Conservation (phyloP, 2,329 filamentous ascomycete species). For the Chaetomium olivaceum region DNA sequence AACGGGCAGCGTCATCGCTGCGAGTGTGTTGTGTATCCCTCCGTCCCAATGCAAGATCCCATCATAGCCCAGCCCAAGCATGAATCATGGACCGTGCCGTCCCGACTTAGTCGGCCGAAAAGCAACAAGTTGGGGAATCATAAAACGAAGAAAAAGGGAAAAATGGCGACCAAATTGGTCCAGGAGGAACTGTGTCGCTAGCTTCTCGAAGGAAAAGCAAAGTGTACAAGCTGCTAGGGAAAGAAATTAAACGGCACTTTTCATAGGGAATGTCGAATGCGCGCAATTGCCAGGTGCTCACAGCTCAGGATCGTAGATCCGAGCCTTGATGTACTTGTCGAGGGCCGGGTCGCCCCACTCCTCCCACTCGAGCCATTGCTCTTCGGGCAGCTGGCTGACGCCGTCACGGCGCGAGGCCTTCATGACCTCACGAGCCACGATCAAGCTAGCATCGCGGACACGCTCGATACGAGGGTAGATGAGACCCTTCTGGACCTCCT, state of each 20-base stretch:
- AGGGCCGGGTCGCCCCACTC: slow-evolving; percentile 67
- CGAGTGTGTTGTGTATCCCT: neutral
- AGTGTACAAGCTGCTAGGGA: neutral
- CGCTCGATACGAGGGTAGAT: slow-evolving; percentile 91
- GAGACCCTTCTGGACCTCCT: slow-evolving; percentile 80
- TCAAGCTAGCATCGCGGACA: slow-evolving; percentile 84
- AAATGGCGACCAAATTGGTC: neutral
- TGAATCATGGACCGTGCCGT: neutral
- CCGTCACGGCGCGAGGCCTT: slow-evolving; percentile 83
- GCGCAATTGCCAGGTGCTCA: neutral
- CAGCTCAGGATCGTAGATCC: slow-evolving; percentile 58
- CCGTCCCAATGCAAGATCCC: slow-evolving; percentile 21
- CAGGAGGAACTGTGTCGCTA: slow-evolving; percentile 1
- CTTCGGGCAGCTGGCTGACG: slow-evolving; percentile 68
- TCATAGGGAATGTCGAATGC: neutral
- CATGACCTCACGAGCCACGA: slow-evolving; percentile 90
- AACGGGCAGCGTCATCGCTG: neutral
- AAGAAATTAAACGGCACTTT: neutral
- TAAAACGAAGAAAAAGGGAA: slow-evolving; percentile 18
- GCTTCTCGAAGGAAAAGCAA: neutral
- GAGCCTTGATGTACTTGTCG: slow-evolving; percentile 60
- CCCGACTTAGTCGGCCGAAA: neutral
- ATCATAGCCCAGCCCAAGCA: slow-evolving; percentile 6
- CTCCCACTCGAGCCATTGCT: slow-evolving; percentile 71
- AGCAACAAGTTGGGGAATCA: slow-evolving; percentile 22